phyloP scores from a whole-genome alignment of 331 rosid genomes.

The Quercus lobata region DNA sequence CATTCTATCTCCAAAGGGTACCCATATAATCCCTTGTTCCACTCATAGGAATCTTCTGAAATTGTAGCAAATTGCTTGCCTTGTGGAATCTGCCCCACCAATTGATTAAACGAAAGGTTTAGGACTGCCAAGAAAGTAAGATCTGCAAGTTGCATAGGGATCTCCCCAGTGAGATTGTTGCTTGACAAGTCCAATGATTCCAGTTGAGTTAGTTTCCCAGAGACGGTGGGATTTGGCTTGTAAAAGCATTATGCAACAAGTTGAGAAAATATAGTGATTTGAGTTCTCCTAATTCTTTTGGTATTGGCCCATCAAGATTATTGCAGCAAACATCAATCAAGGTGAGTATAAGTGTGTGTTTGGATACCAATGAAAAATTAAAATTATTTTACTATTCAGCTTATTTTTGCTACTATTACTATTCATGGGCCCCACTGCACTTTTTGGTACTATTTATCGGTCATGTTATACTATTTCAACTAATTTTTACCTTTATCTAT shows the following conservation, averaged over 20 bases:
- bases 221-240: conserved; percentile 44
- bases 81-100: conserved; percentile 18
- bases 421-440: no score
- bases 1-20: conserved; percentile 1
- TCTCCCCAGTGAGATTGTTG: conserved; percentile 40
- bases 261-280: conserved; percentile 48
- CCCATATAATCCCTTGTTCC: conserved; percentile 14
- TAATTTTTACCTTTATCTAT: no score
- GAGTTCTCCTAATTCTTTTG: conserved; percentile 34
- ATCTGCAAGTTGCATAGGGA: conserved; percentile 33
- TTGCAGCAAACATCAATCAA: conserved; percentile 51
- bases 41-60: not conserved
- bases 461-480: no score
- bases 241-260: conserved; percentile 50
- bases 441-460: no score
- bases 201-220: conserved; percentile 37
- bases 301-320: conserved; percentile 44
- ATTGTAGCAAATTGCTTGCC: not conserved
- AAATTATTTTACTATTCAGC: no score
- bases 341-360: conserved; percentile 30
- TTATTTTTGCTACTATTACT: no score
- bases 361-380: no score
- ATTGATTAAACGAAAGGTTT: conserved; percentile 42
- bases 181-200: conserved; percentile 69
- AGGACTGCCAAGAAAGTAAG: conserved; percentile 49